Conservation (phyloP, 352 stramenopile genomes). For the Phytophthora foliorum region DNA sequence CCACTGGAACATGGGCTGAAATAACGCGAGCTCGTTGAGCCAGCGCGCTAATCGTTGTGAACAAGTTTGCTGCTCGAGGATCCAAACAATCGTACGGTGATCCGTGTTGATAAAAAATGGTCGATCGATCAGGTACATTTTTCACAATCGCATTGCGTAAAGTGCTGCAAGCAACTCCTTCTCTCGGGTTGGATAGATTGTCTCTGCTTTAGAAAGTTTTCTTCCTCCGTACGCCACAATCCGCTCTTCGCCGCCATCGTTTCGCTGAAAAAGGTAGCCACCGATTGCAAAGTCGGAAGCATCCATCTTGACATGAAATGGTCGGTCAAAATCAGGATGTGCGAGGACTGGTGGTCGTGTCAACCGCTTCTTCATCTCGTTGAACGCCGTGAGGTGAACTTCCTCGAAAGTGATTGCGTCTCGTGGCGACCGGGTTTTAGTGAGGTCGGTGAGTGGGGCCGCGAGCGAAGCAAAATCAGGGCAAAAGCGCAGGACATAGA, state of each 20-base stretch:
- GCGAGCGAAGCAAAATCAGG: not conserved
- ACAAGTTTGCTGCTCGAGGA: slow-evolving; percentile 1
- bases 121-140: slow-evolving; percentile 6
- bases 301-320: slow-evolving; percentile 8
- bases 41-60: not conserved
- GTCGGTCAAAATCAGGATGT: slow-evolving; percentile 2
- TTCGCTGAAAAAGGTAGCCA: not conserved
- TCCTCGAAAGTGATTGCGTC: too few relatives aligned
- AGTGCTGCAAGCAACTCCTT: slow-evolving; percentile 4
- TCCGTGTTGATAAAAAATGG: slow-evolving; percentile 8
- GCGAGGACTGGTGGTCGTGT: slow-evolving; percentile 5
- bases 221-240: slow-evolving; percentile 1
- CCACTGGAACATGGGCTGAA: slow-evolving; percentile 13
- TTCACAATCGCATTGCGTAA: slow-evolving; percentile 3
- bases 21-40: slow-evolving; percentile 13
- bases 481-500: slow-evolving; percentile 29
- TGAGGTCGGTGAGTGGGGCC: slow-evolving; percentile 8
- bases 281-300: not conserved
- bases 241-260: not conserved
- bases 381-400: not conserved
- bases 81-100: not conserved
- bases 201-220: not conserved
- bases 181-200: slow-evolving; percentile 9
- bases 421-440: not conserved
- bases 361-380: slow-evolving; percentile 2